Evolutionary conservation across 768 basidiomycete genomes (phyloP), one percentile per base, ranked within the genome.

Genomic region (Kwoniella dendrophila): DNA sequence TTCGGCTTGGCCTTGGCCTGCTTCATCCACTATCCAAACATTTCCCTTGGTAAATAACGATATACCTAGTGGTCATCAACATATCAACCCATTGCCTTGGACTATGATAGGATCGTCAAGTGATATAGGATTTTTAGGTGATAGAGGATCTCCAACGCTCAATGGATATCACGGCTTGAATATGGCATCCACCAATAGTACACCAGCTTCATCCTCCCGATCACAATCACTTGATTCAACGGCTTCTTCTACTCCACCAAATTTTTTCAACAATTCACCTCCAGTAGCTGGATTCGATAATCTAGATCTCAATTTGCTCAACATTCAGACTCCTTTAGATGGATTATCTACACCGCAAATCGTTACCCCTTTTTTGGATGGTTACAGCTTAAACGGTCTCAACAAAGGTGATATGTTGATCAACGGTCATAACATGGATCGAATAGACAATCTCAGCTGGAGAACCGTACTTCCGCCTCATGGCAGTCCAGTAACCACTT

Each of bases 1-100:
- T 2, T 18, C 43, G 6, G 38, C 33, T 26, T 64, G 63, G 63
- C 32, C 58, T 30, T 64, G 63, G 63, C 29, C 51, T 44, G 10
- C 20, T 18, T 22, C 45, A 36, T 29, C 32, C 22, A 49, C 38
- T 20, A 44, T n/a, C 34, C 14, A 29, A 14, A 38, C 6, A 18
- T 49, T 62, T n/a, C n/a, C n/a, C n/a, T n/a, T n/a, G n/a, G n/a
- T n/a, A n/a, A n/a, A n/a, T 22, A 34, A 22, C 22, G 10, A 32
- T 30, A 29, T 20, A 30, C 3, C 12, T n/a, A 50, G 2, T 12
- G 40, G 16, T 38, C 52, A 34, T 16, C 6, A 40, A 16, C 63
- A 51, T 18, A 48, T 26, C n/a, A 22, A 33, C 14, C 2, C 30
- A 11, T 20, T 62, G 32, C 65, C 61, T 7, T 67, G 65, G 65